Base-by-base conservation (phyloP, 176 grass and related monocot genomes). In the Eleusine indica region DNA sequence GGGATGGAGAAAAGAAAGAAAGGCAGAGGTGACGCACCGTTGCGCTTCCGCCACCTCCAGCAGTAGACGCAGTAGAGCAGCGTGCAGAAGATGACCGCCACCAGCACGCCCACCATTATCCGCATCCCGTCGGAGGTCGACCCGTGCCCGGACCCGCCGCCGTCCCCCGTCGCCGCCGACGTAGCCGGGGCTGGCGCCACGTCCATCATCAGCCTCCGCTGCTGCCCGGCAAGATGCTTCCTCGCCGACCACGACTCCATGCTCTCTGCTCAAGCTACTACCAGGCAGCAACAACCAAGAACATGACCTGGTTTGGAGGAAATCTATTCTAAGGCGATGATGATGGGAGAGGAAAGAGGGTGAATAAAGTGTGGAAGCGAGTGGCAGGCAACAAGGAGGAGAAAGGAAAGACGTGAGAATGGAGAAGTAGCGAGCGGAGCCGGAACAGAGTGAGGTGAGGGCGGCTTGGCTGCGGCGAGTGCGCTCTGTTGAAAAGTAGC, bases 21-120 rank as follows among this genome's bases (percentile, higher is more conserved):
- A 3, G 13, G 74, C 42, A 4, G 21, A 56, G 16, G 8, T 38
- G 72, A 75, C 19, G 74, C 56, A 94, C 94, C 94, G 39, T 94
- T 97, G 75, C 94, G 86, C 87, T 92, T 97, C 17, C 94, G 85
- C 94, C 94, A 97, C 80, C 94, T 83, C 94, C 94, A 97, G 84
- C 94, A 97, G 85, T 97, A 97, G 68, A 97, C 39, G 80, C 91
- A 97, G 84, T 97, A 97, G 83, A 94, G 60, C 35, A 80, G 56
- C 43, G 87, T 90, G 92, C 90, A 88, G 54, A 86, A 12, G 67
- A 94, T 85, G 80, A 97, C 88, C 7, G 90, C 77, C 37, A 89
- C 92, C 41, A 97, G 87, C 41, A 97, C 70, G 17, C 92, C 87
- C 76, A 94, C 85, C 89, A 94, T 92, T 17, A 94, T 92, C 49